Base-by-base conservation (phyloP, 2,329 filamentous ascomycete species). In the Hirsutella minnesotensis region DNA sequence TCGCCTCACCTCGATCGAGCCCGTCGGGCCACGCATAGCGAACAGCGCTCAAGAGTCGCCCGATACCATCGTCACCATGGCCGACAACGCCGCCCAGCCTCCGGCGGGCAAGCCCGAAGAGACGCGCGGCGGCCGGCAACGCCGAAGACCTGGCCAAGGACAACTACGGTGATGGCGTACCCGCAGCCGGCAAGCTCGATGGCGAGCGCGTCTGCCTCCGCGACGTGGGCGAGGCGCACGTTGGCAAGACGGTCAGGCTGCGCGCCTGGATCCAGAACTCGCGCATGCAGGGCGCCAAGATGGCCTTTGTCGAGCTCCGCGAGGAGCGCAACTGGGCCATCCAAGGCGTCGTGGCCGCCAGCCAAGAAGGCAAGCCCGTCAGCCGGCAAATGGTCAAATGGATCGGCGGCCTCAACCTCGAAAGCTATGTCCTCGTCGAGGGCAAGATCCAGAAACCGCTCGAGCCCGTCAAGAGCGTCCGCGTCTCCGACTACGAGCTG, bases 301-400 rank as follows among this genome's bases (percentile, higher is more conserved):
- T 95, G 69, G 83, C 80, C 35, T 95, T 95, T 67, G 66, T 95
- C 54, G 87, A 92, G 67, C 73, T 96, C 53, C 77, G 86, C 49
- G 75, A 87, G 62, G 79, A 85, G 61, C 70, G 75, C 46, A 75
- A 80, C 56, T 81, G 83, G 70, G 83, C 81, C 21, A 81, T 95
- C 33, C 89, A 95, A 68, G 87, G 83, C 41, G 82, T 95, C 31
- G 69, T 87, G 15, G 73, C 40, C 21, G 81, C 76, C 38, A 79
- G 74, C 56, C 77, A 76, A 56, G 77, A 87, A 55, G 79, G 73
- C 33, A 74, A 66, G 39, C 65, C 88, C 4, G 75, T 86, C 34
- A 84, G 79, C 49, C 82, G 81, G 60, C 87, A 86, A 64, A 96
- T 96, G 90, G 86, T 95, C 59, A 96, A 96, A 68, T 96, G 85